These are phyloP conservation scores for Neckera pumila DNA, from an alignment of 225 moss, liverwort and hornwort species.

Conservation along the genomic window DNA sequence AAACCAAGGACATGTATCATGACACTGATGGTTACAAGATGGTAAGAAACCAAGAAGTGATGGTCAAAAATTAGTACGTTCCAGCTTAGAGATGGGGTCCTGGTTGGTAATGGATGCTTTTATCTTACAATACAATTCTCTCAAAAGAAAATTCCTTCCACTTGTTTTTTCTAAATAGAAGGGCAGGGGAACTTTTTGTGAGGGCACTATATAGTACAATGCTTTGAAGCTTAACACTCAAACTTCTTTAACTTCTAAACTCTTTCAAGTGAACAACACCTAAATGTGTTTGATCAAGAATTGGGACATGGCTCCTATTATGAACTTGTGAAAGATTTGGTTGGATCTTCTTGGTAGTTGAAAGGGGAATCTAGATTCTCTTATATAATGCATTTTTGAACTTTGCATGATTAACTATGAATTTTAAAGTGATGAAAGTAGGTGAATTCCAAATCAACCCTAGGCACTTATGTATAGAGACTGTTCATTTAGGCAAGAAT, in stretches of 20 bases:
- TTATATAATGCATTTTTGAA: background rate
- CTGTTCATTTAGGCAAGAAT: background rate
- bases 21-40: no score
- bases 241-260: background rate
- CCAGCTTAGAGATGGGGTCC: no score
- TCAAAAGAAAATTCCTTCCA: background rate
- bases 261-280: background rate
- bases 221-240: background rate
- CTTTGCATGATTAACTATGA: background rate
- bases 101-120: no score
- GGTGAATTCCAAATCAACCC: fast-evolving
- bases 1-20: no score
- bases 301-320: background rate
- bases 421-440: background rate
- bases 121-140: fast-evolving
- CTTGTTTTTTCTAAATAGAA: background rate
- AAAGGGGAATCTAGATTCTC: background rate
- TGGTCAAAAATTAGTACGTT: no score
- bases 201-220: no score
- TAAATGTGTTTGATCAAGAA: background rate
- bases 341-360: background rate
- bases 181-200: background rate
- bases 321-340: background rate
- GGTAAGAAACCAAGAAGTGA: no score
- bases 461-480: background rate